Percentiles rank a stretch among this genome's conserved stretches.
phyloP scores from a whole-genome alignment of 192 early-diverging fungal genomes.

The Linnemannia schmuckeri region DNA sequence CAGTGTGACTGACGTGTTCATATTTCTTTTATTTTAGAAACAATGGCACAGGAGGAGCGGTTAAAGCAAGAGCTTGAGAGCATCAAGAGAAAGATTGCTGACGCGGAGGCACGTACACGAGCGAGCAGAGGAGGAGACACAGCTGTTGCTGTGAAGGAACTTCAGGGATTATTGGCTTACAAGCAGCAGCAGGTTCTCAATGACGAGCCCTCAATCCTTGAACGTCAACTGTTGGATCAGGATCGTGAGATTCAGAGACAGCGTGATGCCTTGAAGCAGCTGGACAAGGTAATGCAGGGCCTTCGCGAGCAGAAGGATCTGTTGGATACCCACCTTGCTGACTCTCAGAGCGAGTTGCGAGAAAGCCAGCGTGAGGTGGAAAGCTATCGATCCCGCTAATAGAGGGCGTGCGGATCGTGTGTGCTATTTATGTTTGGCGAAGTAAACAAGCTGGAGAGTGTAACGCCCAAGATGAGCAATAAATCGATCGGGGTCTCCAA shows the following conservation, averaged over 20 bases:
- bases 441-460: not conserved
- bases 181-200: conserved; percentile 65
- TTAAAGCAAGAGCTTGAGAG: conserved; percentile 60
- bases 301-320: conserved; percentile 62
- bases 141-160: conserved; percentile 53
- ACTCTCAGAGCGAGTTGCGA: conserved; percentile 62
- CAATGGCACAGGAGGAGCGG: conserved; percentile 62
- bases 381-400: conserved; percentile 10
- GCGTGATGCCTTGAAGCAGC: conserved; percentile 59
- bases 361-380: conserved; percentile 58
- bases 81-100: conserved; percentile 62
- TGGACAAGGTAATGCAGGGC: conserved; percentile 62
- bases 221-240: conserved; percentile 53
- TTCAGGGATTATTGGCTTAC: conserved; percentile 65
- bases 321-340: conserved; percentile 62
- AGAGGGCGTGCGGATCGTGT: not conserved
- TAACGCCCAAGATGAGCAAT: not conserved
- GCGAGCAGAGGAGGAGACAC: conserved; percentile 40
- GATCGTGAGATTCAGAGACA: conserved; percentile 68
- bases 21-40: conserved; percentile 12
- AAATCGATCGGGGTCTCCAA: not conserved
- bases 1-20: not conserved
- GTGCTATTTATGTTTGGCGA: not conserved
- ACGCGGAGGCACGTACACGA: conserved; percentile 57
- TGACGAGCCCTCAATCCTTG: conserved; percentile 60